A percentile compares a stretch with the other conserved stretches of the same genome.
phyloP scores from a whole-genome alignment of 208 protist genomes.

The Leptomonas pyrrhocoris region DNA sequence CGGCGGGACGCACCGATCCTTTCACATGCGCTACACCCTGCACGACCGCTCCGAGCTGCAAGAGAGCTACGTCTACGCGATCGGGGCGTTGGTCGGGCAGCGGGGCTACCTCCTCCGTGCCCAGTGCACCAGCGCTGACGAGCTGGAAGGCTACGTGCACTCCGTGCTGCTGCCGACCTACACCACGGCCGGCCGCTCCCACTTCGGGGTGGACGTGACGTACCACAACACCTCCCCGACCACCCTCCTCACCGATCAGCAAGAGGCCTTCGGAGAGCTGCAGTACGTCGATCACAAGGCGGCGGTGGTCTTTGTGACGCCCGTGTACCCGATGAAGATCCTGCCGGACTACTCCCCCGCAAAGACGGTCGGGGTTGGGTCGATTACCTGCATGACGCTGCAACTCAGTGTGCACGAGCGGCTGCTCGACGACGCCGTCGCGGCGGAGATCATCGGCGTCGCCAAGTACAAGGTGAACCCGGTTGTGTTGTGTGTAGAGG shows the following conservation, averaged over 20 bases:
- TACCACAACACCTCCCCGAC: conserved; percentile 64
- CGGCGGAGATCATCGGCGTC: conserved; percentile 81
- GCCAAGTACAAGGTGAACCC: conserved; percentile 78
- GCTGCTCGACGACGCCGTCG: conserved; percentile 76
- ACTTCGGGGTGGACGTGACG: conserved; percentile 70
- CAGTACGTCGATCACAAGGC: conserved; percentile 84
- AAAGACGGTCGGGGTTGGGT: conserved; percentile 87
- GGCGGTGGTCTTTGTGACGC: conserved; percentile 74
- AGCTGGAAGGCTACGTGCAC: conserved; percentile 77
- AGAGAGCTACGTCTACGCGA: conserved; percentile 67
- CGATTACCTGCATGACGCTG: conserved; percentile 90
- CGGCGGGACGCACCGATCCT: conserved; percentile 60
- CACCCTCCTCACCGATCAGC: conserved; percentile 64
- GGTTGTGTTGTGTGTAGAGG: conserved; percentile 81
- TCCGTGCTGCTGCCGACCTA: conserved; percentile 74
- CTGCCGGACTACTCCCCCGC: conserved; percentile 86
- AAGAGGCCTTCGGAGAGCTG: conserved; percentile 80
- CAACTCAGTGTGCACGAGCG: conserved; percentile 80
- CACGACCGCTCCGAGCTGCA: conserved; percentile 61
- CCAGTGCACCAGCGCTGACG: conserved; percentile 65
- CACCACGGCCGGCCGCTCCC: conserved; percentile 44
- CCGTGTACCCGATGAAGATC: conserved; percentile 84
- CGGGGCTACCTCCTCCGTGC: conserved; percentile 81
- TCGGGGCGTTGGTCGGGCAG: conserved; percentile 70
- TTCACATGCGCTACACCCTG: conserved; percentile 70